Base-by-base conservation (phyloP, 352 stramenopile species). In the Globisporangium apiculatum region DNA sequence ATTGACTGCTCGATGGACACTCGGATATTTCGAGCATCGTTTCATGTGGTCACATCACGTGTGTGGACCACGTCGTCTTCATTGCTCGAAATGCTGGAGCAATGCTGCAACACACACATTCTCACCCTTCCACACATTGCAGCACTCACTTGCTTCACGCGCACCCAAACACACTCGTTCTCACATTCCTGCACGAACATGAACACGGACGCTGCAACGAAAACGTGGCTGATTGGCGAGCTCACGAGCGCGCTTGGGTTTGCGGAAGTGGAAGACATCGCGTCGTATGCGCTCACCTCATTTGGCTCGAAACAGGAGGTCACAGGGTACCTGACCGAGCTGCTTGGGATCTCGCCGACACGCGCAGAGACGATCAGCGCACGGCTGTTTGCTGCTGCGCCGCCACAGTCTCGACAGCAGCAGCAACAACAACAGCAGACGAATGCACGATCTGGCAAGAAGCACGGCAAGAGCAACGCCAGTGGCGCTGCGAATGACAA, bases 251-350 rank as follows among this genome's bases (percentile, higher is more conserved):
- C 77, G 31, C 66, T 91, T 55, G 81, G 81, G 53, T 91, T 91
- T 65, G 55, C 64, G 6, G 78, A 91, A 53, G 81, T 91, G 43
- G 73, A 84, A 38, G 81, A 91, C 56, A 91, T 91, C 56, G 69
- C 76, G 9, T 52, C 38, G 12, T 87, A 91, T 58, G 63, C 89
- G 35, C 63, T 69, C 45, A 74, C 47, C 49, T 70, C 60, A 8
- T 86, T 91, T 60, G 38, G 62, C 48, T 70, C 71, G 17, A 72
- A 74, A 45, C 55, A 72, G 17, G 77, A 89, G 53, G 71, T 66
- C 31, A 70, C 66, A 51, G 67, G 60, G 45, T 91, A 91, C 55
- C 71, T 91, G 41, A 79, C 77, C 0, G 81, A 91, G 67, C 65
- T 91, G 53, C 61, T 88, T 47, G 81, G 78, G 9, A 79, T 91